Percentiles rank a stretch among this genome's conserved stretches.
phyloP scores from a whole-genome alignment of 2,329 filamentous ascomycete species.

The Diaporthe sp. region DNA sequence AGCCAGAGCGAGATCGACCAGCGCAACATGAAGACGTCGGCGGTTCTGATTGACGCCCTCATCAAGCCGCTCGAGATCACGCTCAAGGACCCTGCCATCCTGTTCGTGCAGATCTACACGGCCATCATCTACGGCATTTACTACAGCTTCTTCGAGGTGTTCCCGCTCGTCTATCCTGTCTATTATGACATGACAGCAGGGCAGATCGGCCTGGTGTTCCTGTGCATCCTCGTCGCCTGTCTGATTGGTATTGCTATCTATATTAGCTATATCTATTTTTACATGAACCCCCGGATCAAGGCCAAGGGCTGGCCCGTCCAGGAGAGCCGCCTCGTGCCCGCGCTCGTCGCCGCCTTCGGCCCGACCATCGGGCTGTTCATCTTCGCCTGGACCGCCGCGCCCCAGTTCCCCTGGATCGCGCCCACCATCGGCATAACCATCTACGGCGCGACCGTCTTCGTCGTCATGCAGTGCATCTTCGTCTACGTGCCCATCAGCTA shows the following conservation, averaged over 20 bases:
- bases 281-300: conserved; percentile 64
- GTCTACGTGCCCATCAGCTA: conserved; percentile 70
- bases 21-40: conserved; percentile 61
- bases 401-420: conserved; percentile 66
- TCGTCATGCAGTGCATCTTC: conserved; percentile 72
- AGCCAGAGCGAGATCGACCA: conserved; percentile 76
- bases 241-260: conserved; percentile 65
- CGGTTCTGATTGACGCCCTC: conserved; percentile 67
- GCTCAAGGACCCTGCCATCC: conserved; percentile 71
- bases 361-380: conserved; percentile 72
- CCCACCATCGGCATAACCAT: conserved; percentile 70
- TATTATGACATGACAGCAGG: conserved; percentile 72
- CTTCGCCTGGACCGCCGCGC: conserved; percentile 70
- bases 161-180: conserved; percentile 72
- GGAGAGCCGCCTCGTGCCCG: conserved; percentile 69
- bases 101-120: conserved; percentile 74
- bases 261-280: conserved; percentile 64
- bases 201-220: conserved; percentile 71
- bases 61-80: conserved; percentile 73
- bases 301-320: conserved; percentile 64
- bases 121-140: conserved; percentile 74
- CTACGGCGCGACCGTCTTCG: conserved; percentile 65
- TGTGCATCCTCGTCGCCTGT: conserved; percentile 71
- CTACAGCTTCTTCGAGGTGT: conserved; percentile 76
- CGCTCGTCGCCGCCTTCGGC: conserved; percentile 65